These are phyloP conservation scores for Cordyceps tenuipes DNA, from an alignment of 2,329 filamentous ascomycete species.

Conservation along the genomic window DNA sequence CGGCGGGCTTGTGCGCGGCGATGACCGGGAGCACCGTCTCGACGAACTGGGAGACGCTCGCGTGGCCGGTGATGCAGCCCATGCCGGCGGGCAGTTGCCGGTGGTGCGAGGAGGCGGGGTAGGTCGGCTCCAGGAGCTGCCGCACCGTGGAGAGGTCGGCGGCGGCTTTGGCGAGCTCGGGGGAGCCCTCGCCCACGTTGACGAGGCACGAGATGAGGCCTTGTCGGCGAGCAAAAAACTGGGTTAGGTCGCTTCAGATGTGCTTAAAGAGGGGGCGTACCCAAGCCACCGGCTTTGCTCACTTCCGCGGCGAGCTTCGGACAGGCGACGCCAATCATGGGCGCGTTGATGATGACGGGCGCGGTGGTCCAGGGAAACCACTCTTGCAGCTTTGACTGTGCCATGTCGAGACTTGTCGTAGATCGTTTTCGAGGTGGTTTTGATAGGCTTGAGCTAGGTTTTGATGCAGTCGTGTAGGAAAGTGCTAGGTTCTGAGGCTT, in stretches of 20 bases:
- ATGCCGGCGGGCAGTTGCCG: conserved; percentile 50
- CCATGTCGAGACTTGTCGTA: conserved; percentile 16
- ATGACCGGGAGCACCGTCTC: conserved; percentile 43
- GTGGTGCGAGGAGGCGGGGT: conserved; percentile 39
- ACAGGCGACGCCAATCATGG: conserved; percentile 27
- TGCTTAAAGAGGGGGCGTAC: conserved; percentile 16
- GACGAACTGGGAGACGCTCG: conserved; percentile 30
- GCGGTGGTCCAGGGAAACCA: conserved; percentile 24
- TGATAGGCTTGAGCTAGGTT: not conserved
- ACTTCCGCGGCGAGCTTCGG: conserved; percentile 30
- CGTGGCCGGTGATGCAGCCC: conserved; percentile 48
- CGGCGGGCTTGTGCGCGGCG: conserved; percentile 43
- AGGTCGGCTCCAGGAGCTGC: conserved; percentile 19
- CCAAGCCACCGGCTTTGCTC: conserved; percentile 30
- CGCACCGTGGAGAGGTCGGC: conserved; percentile 24
- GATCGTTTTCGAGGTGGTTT: not conserved
- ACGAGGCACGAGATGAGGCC: conserved; percentile 27
- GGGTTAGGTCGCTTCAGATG: not conserved
- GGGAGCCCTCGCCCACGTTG: conserved; percentile 22
- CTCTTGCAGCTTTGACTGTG: conserved; percentile 17
- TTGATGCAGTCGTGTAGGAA: not conserved
- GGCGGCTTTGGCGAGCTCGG: conserved; percentile 25
- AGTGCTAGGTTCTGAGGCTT: not conserved
- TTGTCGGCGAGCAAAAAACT: conserved; percentile 8
- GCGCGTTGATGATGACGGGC: conserved; percentile 28